Evolutionary conservation across 768 basidiomycete genomes (phyloP), one percentile per base, ranked within the genome.

Genomic region (Flagelloscypha sp.): DNA sequence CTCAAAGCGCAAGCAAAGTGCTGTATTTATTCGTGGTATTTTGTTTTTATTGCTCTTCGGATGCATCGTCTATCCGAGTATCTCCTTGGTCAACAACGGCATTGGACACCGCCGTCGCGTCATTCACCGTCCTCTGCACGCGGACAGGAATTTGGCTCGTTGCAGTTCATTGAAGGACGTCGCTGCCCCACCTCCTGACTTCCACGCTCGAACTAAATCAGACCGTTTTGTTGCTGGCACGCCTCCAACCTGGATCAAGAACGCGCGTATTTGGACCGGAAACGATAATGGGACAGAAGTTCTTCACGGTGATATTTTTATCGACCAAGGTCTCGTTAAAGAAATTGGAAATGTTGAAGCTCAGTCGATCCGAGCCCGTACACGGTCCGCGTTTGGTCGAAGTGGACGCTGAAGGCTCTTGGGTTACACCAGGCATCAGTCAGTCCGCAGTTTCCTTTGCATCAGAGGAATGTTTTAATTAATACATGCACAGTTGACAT

Each of bases 211-310:
- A 5, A 53, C 56, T 5, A 51, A 59, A 30, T 85, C 81, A 7
- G 84, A 86, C 52, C 67, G 84, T 4, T 84, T 74, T 46, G 76
- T 64, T 7, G 60, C 59, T 2, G 81, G 77, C 3, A 83, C 85
- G 3, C 63, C 62, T 33, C 64, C 84, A 2, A 64, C 74, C 5
- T 62, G 84, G 32, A 69, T 92, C 36, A 70, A 65, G 53, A 84
- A 88, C 43, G 88, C 79, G 17, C 84, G 65, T 19, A 70, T 94
- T 43, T 93, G 89, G 89, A 92, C 87, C 1, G 86, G 87, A 6
- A 52, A 56, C 16, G 50, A 74, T 18, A 75, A 82, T 27, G 87
- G 87, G 1, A 74, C 74, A 2, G 64, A 81, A 40, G 65, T 88
- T 18, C 35, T 85, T 24, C 54, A 57, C 5, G 81, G 74, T 1